Conservation (phyloP, 352 stramenopile genomes). For the Globisporangium echinulatum region DNA sequence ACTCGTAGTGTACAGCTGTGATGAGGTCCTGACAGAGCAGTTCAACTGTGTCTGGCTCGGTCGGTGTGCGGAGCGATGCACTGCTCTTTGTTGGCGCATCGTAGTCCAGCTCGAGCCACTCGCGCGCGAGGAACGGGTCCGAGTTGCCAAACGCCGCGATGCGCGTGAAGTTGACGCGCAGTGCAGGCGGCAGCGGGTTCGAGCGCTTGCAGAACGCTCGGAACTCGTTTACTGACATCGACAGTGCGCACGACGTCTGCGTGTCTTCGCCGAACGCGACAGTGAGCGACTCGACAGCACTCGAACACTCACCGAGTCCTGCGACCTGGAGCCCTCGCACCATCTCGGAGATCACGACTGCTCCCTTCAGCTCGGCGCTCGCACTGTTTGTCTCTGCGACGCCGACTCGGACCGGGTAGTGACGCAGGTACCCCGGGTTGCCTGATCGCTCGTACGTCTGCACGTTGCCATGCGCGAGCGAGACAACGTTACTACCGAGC, state of each 20-base stretch:
- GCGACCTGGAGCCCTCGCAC: slow-evolving; percentile 19
- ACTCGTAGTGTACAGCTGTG: slow-evolving; percentile 25
- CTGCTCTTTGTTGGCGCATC: slow-evolving; percentile 18
- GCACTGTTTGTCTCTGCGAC: slow-evolving; percentile 10
- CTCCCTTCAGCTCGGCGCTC: background rate
- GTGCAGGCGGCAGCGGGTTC: slow-evolving; percentile 7
- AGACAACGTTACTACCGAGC: slow-evolving; percentile 12
- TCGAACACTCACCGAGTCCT: slow-evolving; percentile 21
- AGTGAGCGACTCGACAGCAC: background rate
- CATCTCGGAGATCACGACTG: slow-evolving; percentile 26
- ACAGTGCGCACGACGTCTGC: slow-evolving; percentile 23
- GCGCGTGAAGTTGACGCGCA: slow-evolving; percentile 37
- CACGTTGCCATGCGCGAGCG: slow-evolving; percentile 28
- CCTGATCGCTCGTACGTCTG: slow-evolving; percentile 28
- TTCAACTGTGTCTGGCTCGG: slow-evolving; percentile 7
- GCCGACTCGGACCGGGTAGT: slow-evolving; percentile 30
- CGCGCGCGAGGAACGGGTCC: slow-evolving; percentile 24
- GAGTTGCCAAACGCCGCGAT: slow-evolving; percentile 36
- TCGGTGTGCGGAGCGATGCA: too few relatives aligned
- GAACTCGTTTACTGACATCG: slow-evolving; percentile 22
- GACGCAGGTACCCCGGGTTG: slow-evolving; percentile 29
- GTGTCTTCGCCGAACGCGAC: slow-evolving; percentile 35
- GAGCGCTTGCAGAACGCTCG: slow-evolving; percentile 19
- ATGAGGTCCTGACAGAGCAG: slow-evolving; percentile 23
- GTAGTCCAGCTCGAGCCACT: slow-evolving; percentile 38